These are phyloP conservation scores for Crithidia brevicula DNA, from an alignment of 208 protist genomes.

Conservation along the genomic window DNA sequence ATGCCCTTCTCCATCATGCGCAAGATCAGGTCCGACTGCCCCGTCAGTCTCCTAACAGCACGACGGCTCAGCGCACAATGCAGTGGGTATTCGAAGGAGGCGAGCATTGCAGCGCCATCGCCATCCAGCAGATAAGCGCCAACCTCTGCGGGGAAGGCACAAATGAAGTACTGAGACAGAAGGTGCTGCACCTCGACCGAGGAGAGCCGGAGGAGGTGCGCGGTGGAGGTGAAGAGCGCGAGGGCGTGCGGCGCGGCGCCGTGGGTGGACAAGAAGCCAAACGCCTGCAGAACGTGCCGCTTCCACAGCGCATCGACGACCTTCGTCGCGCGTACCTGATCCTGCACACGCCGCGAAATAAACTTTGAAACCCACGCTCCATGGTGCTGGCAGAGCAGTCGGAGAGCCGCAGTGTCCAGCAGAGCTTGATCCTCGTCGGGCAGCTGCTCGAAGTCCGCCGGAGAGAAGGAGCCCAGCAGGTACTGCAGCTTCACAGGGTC, in stretches of 20 bases:
- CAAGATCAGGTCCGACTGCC: conserved; percentile 13
- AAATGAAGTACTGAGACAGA: conserved; percentile 9
- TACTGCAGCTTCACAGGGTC: conserved; percentile 10
- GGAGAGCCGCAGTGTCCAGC: conserved; percentile 4
- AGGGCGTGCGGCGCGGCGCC: conserved; percentile 3
- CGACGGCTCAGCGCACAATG: not conserved
- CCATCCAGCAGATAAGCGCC: conserved; percentile 20
- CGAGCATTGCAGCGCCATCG: conserved; percentile 5
- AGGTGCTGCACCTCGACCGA: not conserved
- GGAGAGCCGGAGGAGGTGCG: conserved; percentile 1
- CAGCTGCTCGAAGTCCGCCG: conserved; percentile 11
- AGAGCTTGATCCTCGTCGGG: conserved; percentile 11
- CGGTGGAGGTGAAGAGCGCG: conserved; percentile 12
- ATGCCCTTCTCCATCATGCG: conserved; percentile 16
- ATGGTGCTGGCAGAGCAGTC: conserved; percentile 12
- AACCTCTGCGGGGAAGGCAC: conserved; percentile 18
- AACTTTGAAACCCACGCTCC: conserved; percentile 2
- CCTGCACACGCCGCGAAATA: conserved; percentile 10
- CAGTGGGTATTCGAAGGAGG: not conserved
- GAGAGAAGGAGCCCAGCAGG: conserved; percentile 7
- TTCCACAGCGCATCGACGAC: not conserved
- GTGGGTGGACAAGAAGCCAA: not conserved
- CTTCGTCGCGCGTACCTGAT: not conserved
- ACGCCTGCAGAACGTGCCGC: conserved; percentile 10
- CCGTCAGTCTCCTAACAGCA: not conserved